phyloP scores from a whole-genome alignment of 2,329 filamentous ascomycete genomes.

The Bipolaris oryzae region DNA sequence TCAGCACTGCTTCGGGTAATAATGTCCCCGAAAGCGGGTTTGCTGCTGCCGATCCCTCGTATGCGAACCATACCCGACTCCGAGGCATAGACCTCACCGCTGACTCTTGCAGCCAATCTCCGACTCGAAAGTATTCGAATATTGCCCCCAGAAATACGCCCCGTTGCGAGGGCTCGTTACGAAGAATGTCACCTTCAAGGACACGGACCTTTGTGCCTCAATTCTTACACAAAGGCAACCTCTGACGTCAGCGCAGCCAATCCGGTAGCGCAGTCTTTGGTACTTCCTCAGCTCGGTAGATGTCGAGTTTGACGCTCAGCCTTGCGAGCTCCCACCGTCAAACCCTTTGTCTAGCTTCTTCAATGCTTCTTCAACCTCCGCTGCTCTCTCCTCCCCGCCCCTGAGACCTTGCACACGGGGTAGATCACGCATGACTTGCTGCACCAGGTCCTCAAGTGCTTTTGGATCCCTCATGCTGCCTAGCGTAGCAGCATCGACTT shows the following conservation, averaged over 20 bases:
- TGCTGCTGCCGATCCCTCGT: neutral
- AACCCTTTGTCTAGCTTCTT: constrained; percentile 54
- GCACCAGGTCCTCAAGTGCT: constrained; percentile 52
- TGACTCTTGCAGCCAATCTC: neutral
- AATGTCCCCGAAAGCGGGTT: neutral
- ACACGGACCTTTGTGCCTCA: neutral
- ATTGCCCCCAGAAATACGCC: neutral
- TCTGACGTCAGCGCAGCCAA: neutral
- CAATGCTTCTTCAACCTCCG: constrained; percentile 46
- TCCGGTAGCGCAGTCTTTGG: neutral
- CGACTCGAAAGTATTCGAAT: neutral
- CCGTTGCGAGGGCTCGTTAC: neutral
- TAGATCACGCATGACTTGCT: constrained; percentile 55
- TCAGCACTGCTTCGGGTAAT: neutral
- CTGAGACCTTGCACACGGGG: constrained; percentile 48
- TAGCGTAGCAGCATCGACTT: constrained; percentile 32
- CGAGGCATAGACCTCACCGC: neutral
- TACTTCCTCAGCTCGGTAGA: neutral
- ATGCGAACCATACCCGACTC: neutral
- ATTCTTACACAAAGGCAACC: neutral
- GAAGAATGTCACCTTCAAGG: neutral
- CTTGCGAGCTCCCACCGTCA: constrained; percentile 27
- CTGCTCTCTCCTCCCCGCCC: constrained; percentile 50
- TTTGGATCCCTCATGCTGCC: constrained; percentile 51
- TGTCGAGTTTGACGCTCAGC: neutral